A percentile compares a stretch with the other conserved stretches of the same genome.
phyloP scores from a whole-genome alignment of 2,329 filamentous ascomycete genomes.

The Penicillium sp. region DNA sequence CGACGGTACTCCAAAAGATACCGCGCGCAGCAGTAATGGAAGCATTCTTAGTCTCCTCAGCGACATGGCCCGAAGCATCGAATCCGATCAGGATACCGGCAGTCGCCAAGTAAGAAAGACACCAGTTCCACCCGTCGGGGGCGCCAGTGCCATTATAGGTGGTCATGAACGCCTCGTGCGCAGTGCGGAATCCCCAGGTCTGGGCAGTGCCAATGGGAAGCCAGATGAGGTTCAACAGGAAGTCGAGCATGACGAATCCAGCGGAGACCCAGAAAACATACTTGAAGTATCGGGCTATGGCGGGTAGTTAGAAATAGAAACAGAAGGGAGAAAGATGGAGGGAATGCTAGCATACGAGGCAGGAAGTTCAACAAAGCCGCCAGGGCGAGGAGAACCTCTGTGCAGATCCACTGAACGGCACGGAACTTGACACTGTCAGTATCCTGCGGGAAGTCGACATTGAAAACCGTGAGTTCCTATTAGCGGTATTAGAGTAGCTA shows the following conservation, averaged over 20 bases:
- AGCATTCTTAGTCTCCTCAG: slow-evolving; percentile 64
- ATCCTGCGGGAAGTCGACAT: slow-evolving; percentile 58
- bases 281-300: slow-evolving; percentile 27
- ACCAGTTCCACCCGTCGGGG: slow-evolving; percentile 64
- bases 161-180: slow-evolving; percentile 62
- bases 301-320: not conserved
- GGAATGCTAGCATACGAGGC: slow-evolving; percentile 45
- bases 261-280: slow-evolving; percentile 55
- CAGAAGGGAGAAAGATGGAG: not conserved
- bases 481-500: slow-evolving; percentile 11
- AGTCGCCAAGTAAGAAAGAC: slow-evolving; percentile 62
- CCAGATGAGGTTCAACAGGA: slow-evolving; percentile 63
- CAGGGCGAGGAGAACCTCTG: slow-evolving; percentile 55
- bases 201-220: slow-evolving; percentile 59
- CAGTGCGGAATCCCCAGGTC: slow-evolving; percentile 60
- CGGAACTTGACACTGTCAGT: slow-evolving; percentile 58
- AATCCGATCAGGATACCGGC: slow-evolving; percentile 64
- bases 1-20: slow-evolving; percentile 63
- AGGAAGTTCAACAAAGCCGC: slow-evolving; percentile 55
- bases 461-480: slow-evolving; percentile 61
- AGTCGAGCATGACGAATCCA: slow-evolving; percentile 58
- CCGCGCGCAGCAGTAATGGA: slow-evolving; percentile 58
- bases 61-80: slow-evolving; percentile 63
- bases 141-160: slow-evolving; percentile 62
- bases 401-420: slow-evolving; percentile 63